Evolutionary conservation across 192 early-diverging fungal species (phyloP).

Genomic region (Spizellomyces punctatus): DNA sequence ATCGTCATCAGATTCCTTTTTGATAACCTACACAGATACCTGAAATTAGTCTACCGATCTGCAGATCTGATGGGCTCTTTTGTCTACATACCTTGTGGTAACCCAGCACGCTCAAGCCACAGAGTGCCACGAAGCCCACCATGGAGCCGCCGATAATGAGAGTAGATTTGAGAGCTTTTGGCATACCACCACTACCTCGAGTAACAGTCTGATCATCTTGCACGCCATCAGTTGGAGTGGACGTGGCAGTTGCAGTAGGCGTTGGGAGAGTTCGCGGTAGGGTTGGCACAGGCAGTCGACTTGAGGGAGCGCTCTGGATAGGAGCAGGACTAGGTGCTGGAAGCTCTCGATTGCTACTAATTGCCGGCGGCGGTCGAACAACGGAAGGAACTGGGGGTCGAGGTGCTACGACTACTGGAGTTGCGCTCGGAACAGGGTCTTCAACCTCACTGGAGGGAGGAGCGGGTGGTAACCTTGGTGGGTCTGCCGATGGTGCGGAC

Average conservation of each 20-base stretch:
- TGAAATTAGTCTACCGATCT: too few relatives aligned
- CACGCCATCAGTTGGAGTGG: not conserved
- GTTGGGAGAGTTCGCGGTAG: not conserved
- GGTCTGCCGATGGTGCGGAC: too few relatives aligned
- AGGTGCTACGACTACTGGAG: too few relatives aligned
- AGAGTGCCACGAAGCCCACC: not conserved
- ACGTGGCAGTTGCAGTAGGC: not conserved
- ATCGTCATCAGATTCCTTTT: not conserved
- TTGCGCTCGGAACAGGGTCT: too few relatives aligned
- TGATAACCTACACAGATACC: not conserved
- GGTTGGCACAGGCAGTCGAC: not conserved
- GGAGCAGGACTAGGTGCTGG: not conserved
- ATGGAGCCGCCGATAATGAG: conserved; percentile 1
- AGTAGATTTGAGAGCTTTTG: not conserved
- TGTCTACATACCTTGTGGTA: not conserved
- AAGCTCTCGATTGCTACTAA: too few relatives aligned
- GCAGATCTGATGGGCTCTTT: too few relatives aligned
- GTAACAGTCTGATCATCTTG: not conserved
- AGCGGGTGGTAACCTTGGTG: too few relatives aligned
- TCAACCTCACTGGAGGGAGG: too few relatives aligned
- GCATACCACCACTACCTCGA: not conserved
- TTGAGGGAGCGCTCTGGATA: not conserved
- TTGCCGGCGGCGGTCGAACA: too few relatives aligned
- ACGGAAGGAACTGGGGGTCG: too few relatives aligned
- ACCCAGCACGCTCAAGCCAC: not conserved